phyloP scores from a whole-genome alignment of 495 filamentous ascomycete genomes.

The Xylaria acuta region DNA sequence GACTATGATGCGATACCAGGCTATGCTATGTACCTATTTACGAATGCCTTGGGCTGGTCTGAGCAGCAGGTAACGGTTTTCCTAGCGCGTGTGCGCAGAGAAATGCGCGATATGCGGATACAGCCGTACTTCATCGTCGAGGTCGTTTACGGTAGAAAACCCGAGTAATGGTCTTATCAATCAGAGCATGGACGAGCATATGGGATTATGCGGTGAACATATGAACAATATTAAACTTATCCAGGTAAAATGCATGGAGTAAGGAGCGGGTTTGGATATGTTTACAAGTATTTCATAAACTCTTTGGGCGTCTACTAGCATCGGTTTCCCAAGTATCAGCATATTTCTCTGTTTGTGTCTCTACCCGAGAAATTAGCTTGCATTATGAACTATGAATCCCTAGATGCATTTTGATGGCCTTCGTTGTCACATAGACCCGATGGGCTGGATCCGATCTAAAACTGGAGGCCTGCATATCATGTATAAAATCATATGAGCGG shows the following conservation, averaged over 20 bases:
- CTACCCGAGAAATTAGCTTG: background rate
- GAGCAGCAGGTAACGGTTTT: conserved; percentile 36
- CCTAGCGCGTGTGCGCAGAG: conserved; percentile 36
- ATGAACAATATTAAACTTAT: background rate
- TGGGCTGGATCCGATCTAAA: too few relatives aligned
- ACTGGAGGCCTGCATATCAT: too few relatives aligned
- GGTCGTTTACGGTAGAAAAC: conserved; percentile 34
- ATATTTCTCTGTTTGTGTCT: background rate
- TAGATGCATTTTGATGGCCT: background rate
- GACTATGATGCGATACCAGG: conserved; percentile 22
- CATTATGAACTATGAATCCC: background rate
- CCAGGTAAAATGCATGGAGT: background rate
- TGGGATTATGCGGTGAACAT: background rate
- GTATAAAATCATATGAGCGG: too few relatives aligned
- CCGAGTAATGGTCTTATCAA: background rate
- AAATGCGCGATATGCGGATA: conserved; percentile 34
- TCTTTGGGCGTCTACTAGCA: background rate
- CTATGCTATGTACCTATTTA: conserved; percentile 37
- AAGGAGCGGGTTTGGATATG: conserved; percentile 7
- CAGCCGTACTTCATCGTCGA: conserved; percentile 34
- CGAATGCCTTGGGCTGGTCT: conserved; percentile 38
- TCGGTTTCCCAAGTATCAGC: background rate
- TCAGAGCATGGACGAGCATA: background rate
- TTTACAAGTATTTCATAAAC: background rate
- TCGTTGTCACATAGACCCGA: too few relatives aligned